A percentile compares a stretch with the other conserved stretches of the same genome.
These are phyloP conservation scores for Fusarium sp. DNA, from an alignment of 2,329 filamentous ascomycete genomes.

Conservation along the genomic window DNA sequence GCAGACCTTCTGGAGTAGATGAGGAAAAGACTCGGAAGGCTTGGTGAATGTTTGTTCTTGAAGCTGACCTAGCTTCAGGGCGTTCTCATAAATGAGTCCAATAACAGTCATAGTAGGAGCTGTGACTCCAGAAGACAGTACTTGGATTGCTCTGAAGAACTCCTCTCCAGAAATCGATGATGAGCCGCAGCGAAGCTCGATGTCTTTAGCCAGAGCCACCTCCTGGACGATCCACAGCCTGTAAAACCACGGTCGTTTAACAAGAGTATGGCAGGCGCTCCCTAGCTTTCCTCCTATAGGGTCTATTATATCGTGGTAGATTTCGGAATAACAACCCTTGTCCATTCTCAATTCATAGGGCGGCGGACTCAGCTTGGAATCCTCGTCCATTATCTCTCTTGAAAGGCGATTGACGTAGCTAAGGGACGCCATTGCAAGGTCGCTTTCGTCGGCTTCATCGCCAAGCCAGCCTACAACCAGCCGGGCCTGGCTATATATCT, in stretches of 20 bases:
- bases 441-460: background rate
- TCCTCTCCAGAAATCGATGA: background rate
- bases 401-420: background rate
- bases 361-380: fast-evolving
- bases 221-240: background rate
- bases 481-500: background rate
- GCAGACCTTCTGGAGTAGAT: fast-evolving
- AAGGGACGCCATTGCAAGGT: background rate
- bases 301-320: too few species aligned
- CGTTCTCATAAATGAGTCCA: background rate
- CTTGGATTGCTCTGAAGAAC: too few species aligned
- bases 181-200: background rate
- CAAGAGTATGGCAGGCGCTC: background rate
- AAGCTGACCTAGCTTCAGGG: background rate
- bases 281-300: background rate
- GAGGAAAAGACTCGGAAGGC: background rate
- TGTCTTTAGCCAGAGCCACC: background rate
- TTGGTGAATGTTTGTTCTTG: background rate
- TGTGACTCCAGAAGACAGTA: too few species aligned
- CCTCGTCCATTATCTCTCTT: background rate
- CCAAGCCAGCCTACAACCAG: background rate
- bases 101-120: too few species aligned
- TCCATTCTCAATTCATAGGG: background rate
- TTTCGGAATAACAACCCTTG: too few species aligned
- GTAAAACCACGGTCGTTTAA: background rate